Conservation (phyloP, 257 asterid species). For the Fraxinus pennsylvanica region DNA sequence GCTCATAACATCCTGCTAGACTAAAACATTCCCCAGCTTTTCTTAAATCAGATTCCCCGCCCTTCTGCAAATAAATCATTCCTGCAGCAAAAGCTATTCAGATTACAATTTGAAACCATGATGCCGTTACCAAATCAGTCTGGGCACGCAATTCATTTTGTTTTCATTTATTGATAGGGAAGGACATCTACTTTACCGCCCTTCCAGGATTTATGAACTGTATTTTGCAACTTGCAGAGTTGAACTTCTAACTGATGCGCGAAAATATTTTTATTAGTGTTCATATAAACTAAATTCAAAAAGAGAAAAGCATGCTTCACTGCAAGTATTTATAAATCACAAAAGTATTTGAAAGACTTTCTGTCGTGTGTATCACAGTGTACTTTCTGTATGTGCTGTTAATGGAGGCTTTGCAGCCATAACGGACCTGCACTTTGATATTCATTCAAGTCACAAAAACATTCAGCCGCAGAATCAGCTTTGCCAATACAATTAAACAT, state of each 20-base stretch:
- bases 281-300: background rate
- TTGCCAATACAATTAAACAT: constrained; percentile 53
- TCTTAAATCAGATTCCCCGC: constrained; percentile 37
- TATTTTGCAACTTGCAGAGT: no score
- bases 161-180: no score
- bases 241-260: no score
- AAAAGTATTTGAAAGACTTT: background rate
- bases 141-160: no score
- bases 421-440: constrained; percentile 57
- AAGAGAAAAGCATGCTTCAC: background rate
- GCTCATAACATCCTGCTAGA: constrained; percentile 43
- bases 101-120: background rate
- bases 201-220: no score
- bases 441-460: constrained; percentile 61
- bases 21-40: constrained; percentile 69
- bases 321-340: background rate
- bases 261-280: no score
- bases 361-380: background rate
- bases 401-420: background rate
- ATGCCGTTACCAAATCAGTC: no score
- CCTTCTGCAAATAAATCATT: constrained; percentile 48
- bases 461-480: constrained; percentile 60
- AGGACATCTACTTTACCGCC: no score
- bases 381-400: background rate
- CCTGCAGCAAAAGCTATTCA: constrained; percentile 36